phyloP scores from a whole-genome alignment of 2,329 filamentous ascomycete genomes.

The Diaporthe aspalathi region DNA sequence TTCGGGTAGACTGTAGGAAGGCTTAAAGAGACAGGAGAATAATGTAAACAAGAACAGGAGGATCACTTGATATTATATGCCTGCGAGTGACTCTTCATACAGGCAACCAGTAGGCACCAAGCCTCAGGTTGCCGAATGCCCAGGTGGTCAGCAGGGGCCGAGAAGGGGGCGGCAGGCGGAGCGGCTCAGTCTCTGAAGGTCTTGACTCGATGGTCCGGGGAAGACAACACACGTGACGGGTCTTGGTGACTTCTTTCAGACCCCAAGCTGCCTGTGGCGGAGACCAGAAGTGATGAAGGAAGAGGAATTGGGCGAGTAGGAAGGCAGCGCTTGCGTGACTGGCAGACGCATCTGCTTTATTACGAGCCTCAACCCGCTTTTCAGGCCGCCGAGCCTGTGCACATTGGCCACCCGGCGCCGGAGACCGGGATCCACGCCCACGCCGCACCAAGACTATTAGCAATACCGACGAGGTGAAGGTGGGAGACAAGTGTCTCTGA shows the following conservation, averaged over 20 bases:
- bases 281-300: background rate
- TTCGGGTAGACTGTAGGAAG: background rate
- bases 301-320: conserved; percentile 25
- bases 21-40: background rate
- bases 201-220: conserved; percentile 14
- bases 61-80: conserved; percentile 14
- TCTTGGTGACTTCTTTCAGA: background rate
- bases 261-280: conserved; percentile 24
- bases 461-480: background rate
- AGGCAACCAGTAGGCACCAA: conserved; percentile 20
- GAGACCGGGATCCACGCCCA: conserved; percentile 3
- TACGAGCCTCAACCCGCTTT: conserved; percentile 14
- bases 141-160: conserved; percentile 1
- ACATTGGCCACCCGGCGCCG: conserved; percentile 20
- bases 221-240: conserved; percentile 3
- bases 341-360: conserved; percentile 30
- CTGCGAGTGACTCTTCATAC: background rate
- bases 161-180: conserved; percentile 10
- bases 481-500: conserved; percentile 15
- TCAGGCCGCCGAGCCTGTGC: conserved; percentile 15
- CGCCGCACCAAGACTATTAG: conserved; percentile 1
- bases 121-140: background rate
- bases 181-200: background rate
- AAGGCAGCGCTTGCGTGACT: conserved; percentile 3
- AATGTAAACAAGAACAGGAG: conserved; percentile 3